A percentile compares a stretch with the other conserved stretches of the same genome.
Evolutionary conservation across 2,329 filamentous ascomycete species (phyloP).

Genomic region (Curvularia hawaiiensis): DNA sequence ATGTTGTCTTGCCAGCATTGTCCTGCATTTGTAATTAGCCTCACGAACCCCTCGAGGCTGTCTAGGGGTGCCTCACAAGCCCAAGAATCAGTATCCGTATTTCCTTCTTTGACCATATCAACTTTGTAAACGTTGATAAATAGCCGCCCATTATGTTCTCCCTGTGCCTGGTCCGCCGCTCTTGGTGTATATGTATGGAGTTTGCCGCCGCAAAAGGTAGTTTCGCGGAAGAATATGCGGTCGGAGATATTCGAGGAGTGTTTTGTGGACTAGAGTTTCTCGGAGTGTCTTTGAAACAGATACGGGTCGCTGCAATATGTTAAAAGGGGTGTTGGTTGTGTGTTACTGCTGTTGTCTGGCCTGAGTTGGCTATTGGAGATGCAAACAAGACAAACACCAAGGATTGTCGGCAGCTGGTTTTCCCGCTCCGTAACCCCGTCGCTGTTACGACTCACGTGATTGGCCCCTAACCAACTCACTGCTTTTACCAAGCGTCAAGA

Average conservation of each 20-base stretch:
- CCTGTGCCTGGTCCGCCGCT: slow-evolving; percentile 19
- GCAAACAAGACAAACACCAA: slow-evolving; percentile 34
- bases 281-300: background rate
- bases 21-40: slow-evolving; percentile 64
- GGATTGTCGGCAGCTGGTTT: slow-evolving; percentile 15
- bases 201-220: slow-evolving; percentile 15
- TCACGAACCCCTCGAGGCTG: background rate
- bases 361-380: slow-evolving; percentile 27
- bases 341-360: slow-evolving; percentile 28
- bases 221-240: background rate
- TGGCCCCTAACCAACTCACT: background rate
- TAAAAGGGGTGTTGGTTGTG: slow-evolving; percentile 1
- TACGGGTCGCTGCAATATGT: background rate
- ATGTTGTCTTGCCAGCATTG: slow-evolving; percentile 96
- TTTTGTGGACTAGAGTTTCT: background rate
- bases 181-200: slow-evolving; percentile 19
- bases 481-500: no score
- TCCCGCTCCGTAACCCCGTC: slow-evolving; percentile 3
- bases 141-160: slow-evolving; percentile 41
- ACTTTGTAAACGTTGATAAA: slow-evolving; percentile 36
- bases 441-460: background rate
- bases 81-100: slow-evolving; percentile 94
- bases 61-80: slow-evolving; percentile 66
- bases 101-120: slow-evolving; percentile 88
- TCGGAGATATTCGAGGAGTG: background rate